These are phyloP conservation scores for Phytophthora palmivora DNA, from an alignment of 352 stramenopile genomes.

Conservation along the genomic window DNA sequence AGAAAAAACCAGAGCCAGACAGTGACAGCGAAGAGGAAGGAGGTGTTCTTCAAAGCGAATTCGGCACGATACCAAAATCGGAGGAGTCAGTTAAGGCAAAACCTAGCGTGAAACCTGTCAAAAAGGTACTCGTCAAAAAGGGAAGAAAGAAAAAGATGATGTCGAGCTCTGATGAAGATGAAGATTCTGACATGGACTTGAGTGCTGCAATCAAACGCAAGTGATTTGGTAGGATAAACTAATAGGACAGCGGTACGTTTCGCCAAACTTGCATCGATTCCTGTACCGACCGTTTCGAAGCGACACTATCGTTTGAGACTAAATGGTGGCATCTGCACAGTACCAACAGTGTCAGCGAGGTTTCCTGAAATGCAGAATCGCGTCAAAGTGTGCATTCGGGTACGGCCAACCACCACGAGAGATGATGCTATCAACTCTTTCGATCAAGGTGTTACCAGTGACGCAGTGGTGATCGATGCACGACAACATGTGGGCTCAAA, in stretches of 20 bases:
- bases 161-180: constrained; percentile 56
- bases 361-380: constrained; percentile 60
- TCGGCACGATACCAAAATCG: constrained; percentile 30
- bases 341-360: constrained; percentile 6
- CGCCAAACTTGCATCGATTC: constrained; percentile 22
- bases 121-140: constrained; percentile 39
- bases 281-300: constrained; percentile 22
- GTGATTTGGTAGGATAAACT: constrained; percentile 35
- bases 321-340: constrained; percentile 17
- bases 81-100: constrained; percentile 22
- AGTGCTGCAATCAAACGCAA: constrained; percentile 83
- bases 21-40: constrained; percentile 78
- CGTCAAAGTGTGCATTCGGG: constrained; percentile 74
- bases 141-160: constrained; percentile 49
- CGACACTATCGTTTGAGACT: constrained; percentile 14
- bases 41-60: constrained; percentile 82
- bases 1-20: constrained; percentile 36
- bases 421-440: constrained; percentile 4
- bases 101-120: constrained; percentile 11
- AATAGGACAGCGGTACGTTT: constrained; percentile 38
- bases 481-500: constrained; percentile 45
- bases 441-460: constrained; percentile 9
- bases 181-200: constrained; percentile 70
- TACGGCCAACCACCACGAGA: constrained; percentile 48
- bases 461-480: constrained; percentile 52